Evolutionary conservation across 805 yeast genomes (phyloP), one percentile per base, ranked within the genome.

Genomic region (Candida vaughaniae): DNA sequence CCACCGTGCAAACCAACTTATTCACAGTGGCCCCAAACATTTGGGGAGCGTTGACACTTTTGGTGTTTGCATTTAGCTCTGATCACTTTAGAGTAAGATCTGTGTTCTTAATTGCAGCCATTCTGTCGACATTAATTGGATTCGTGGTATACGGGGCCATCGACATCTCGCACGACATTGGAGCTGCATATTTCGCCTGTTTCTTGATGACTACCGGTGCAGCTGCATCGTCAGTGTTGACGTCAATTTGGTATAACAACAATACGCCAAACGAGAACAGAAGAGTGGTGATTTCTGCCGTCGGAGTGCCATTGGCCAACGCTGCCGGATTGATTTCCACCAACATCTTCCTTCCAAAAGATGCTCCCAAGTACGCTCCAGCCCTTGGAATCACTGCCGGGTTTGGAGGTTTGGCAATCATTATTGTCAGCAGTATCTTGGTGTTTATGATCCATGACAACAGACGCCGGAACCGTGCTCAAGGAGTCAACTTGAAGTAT

Each of bases 181-280:
- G 66, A 1, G 70, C 51, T 3, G 73, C 71, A 7, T 69, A 69
- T 43, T 66, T 68, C 45, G 58, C 71, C 2, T 63, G 70, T 41
- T 69, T 69, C 51, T 55, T 69, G 38, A 71, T 73, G 75, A 67
- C 74, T 4, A 66, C 76, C 8, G 77, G 78, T 16, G 64, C 70
- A 6, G 58, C 71, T 3, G 71, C 75, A 8, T 66, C 75, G 2
- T 71, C 77, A 3, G 77, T 73, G 4, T 52, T 73, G 29, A 67
- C 73, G 1, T 70, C 76, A 1, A 68, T 77, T 1, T 73, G 77
- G 78, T 73, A 69, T 44, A 69, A 65, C 36, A 72, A 73, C 49
- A 73, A 73, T 39, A 69, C 69, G 2, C 75, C 76, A 4, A 68
- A 69, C 37, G 69, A 61, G 36, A 65, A 63, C 35, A 55, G 74